phyloP scores from a whole-genome alignment of 768 basidiomycete species.

The Pleurotus platypus region DNA sequence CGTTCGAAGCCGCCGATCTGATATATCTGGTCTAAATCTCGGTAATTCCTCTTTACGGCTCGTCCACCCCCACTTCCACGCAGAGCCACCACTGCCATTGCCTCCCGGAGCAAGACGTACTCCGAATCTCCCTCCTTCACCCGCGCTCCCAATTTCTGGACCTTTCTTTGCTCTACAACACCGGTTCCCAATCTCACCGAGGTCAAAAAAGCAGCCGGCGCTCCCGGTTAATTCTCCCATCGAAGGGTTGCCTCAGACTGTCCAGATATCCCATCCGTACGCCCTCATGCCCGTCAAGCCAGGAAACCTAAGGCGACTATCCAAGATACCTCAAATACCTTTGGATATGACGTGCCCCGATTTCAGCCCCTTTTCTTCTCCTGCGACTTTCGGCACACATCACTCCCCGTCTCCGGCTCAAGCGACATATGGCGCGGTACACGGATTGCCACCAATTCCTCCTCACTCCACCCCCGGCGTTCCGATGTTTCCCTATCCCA shows the following conservation, averaged over 20 bases:
- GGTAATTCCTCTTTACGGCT: conserved; percentile 20
- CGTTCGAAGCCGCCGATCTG: conserved; percentile 16
- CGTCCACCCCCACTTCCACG: conserved; percentile 13
- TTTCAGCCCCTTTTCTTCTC: conserved; percentile 7
- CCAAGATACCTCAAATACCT: not conserved
- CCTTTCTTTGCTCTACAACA: not conserved
- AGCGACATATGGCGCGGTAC: not conserved
- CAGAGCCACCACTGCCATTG: conserved; percentile 16
- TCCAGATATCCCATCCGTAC: conserved; percentile 27
- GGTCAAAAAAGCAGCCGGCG: not conserved
- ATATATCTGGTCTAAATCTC: conserved; percentile 11
- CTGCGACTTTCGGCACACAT: conserved; percentile 8
- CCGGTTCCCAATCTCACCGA: not conserved
- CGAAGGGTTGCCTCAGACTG: not conserved
- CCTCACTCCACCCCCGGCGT: too few species aligned
- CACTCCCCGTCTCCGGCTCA: conserved; percentile 6
- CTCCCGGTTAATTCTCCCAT: not conserved
- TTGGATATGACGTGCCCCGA: not conserved
- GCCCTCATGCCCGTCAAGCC: conserved; percentile 18
- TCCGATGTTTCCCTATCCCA: not conserved
- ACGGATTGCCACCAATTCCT: too few species aligned
- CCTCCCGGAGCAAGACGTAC: conserved; percentile 10
- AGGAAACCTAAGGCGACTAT: not conserved
- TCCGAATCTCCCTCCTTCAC: not conserved
- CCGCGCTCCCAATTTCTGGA: not conserved